phyloP scores from a whole-genome alignment of 1,139 yeast species.

The Blastobotrys indianensis region DNA sequence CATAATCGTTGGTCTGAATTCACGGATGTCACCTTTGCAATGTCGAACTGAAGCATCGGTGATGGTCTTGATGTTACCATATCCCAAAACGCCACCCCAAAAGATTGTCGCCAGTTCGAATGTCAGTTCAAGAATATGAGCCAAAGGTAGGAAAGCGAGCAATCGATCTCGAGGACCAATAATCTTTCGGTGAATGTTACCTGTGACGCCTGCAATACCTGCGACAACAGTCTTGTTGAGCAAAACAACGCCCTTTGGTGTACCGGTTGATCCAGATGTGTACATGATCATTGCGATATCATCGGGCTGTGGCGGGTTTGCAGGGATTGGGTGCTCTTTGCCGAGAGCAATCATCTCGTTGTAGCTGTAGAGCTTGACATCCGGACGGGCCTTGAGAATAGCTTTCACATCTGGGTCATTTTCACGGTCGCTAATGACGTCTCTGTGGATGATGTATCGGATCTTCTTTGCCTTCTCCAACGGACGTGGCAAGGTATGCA shows the following conservation, averaged over 20 bases:
- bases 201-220: conserved; percentile 76
- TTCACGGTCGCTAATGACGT: conserved; percentile 54
- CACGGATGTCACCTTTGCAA: conserved; percentile 82
- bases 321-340: conserved; percentile 38
- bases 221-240: conserved; percentile 73
- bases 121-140: conserved; percentile 89
- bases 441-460: conserved; percentile 66
- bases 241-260: conserved; percentile 93
- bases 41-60: conserved; percentile 76
- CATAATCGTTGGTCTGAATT: conserved; percentile 88
- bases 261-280: conserved; percentile 97
- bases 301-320: conserved; percentile 57
- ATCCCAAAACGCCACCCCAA: conserved; percentile 91
- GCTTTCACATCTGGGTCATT: conserved; percentile 63
- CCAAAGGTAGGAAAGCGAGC: conserved; percentile 87
- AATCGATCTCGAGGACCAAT: conserved; percentile 58
- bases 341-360: conserved; percentile 68
- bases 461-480: conserved; percentile 57
- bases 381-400: conserved; percentile 66
- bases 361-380: conserved; percentile 57
- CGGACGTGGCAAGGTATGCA: conserved; percentile 64
- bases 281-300: conserved; percentile 92
- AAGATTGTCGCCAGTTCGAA: conserved; percentile 73
- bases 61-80: conserved; percentile 88
- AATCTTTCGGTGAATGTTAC: conserved; percentile 50